These are phyloP conservation scores for Claviceps pazoutovae DNA, from an alignment of 2,329 filamentous ascomycete species.

Conservation along the genomic window DNA sequence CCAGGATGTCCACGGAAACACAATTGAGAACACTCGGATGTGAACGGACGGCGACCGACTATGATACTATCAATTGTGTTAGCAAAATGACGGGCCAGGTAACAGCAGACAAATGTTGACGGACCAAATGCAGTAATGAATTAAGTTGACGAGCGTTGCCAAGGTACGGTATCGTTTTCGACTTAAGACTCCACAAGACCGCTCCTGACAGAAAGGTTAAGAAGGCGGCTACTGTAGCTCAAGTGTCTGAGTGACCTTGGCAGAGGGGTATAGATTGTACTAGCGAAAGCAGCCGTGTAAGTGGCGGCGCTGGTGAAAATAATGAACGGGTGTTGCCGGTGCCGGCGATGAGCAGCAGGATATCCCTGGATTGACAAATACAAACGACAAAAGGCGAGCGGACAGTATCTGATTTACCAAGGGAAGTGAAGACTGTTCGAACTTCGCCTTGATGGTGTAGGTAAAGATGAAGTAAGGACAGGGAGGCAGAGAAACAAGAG, in stretches of 20 bases:
- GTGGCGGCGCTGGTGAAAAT: not conserved
- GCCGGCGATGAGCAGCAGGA: not conserved
- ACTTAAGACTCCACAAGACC: not conserved
- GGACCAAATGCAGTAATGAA: not conserved
- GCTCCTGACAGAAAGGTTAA: not conserved
- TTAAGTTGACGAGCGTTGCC: not conserved
- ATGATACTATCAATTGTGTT: not conserved
- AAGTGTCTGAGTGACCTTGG: not conserved
- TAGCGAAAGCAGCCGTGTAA: not conserved
- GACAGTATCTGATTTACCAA: too few species aligned
- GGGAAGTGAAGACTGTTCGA: too few species aligned
- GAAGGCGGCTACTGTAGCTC: not conserved
- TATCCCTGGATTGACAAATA: not conserved
- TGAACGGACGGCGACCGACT: not conserved
- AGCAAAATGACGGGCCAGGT: not conserved
- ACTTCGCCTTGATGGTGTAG: not conserved
- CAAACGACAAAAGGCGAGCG: not conserved
- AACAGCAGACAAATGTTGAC: not conserved
- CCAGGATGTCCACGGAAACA: too few species aligned
- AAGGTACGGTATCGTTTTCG: not conserved
- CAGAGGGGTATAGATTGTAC: not conserved
- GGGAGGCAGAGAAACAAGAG: not conserved
- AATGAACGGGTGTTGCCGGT: not conserved
- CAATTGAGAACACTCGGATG: not conserved
- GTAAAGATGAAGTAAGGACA: not conserved